These are phyloP conservation scores for Xylaria sp. DNA, from an alignment of 2,329 filamentous ascomycete genomes.

Conservation along the genomic window DNA sequence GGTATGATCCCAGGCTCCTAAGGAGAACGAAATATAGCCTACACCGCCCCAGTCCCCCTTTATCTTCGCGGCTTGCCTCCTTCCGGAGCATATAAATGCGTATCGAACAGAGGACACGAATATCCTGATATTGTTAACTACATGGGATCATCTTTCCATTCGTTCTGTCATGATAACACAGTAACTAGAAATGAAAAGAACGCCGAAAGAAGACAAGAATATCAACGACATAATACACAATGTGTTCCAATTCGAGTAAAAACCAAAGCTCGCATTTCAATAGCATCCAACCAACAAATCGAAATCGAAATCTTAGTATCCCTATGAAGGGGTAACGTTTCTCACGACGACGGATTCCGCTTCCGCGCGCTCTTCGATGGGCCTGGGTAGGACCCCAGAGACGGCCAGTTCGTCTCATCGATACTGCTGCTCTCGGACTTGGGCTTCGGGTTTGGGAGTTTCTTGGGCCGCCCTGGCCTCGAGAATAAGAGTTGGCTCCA, in stretches of 20 bases:
- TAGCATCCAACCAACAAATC: too few species aligned
- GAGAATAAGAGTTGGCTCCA: constrained; percentile 15
- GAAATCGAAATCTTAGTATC: not conserved
- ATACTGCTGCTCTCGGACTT: not conserved
- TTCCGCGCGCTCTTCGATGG: not conserved
- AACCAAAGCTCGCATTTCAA: not conserved
- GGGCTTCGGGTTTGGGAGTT: not conserved
- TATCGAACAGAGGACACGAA: too few species aligned
- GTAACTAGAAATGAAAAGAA: too few species aligned
- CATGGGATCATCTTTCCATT: too few species aligned
- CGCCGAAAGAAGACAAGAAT: not conserved
- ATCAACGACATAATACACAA: not conserved
- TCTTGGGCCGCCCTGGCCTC: not conserved
- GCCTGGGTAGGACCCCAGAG: not conserved
- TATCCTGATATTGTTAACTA: too few species aligned
- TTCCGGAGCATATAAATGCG: too few species aligned
- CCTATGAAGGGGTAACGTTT: not conserved
- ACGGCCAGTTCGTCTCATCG: constrained; percentile 7
- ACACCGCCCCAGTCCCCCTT: too few species aligned
- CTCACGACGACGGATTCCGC: constrained; percentile 1
- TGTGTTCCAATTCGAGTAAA: not conserved
- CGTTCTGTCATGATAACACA: too few species aligned
- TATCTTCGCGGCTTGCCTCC: too few species aligned
- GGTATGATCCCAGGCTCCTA: too few species aligned
- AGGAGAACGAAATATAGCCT: too few species aligned